Base-by-base conservation (phyloP, 352 stramenopile species). In the Globisporangium nodosum region DNA sequence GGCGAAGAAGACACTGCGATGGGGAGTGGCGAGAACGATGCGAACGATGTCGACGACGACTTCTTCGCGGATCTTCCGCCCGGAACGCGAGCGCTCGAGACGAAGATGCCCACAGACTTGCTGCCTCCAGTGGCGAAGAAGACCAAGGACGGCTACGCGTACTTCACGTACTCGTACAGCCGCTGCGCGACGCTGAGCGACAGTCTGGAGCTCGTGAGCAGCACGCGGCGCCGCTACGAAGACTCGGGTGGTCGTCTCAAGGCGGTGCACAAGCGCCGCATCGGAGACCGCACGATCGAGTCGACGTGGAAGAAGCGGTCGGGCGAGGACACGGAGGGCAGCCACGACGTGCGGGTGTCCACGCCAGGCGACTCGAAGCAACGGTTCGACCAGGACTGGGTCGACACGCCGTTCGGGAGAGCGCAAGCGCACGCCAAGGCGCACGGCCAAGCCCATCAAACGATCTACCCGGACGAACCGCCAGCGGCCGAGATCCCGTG, bases 111-210 rank as follows among this genome's bases (percentile, higher is more conserved):
- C 3, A 12, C 57, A 16, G 69, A 57, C 18, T 13, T 83, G 12
- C 48, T 56, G 33, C 69, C 71, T 2, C 75, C 73, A 2, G 24
- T 58, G 37, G 46, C 3, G n/a, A 30, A 62, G 42, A 74, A 75
- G 52, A 77, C 74, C 33, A 79, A 77, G 63, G 66, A 76, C 45
- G 69, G 66, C 37, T 78, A 75, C 18, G 59, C 72, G 24, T 90
- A 68, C 66, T 76, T 60, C 53, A 79, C 75, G 54, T 89, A 92
- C 64, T 73, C 79, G 47, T 90, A 87, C 70, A 88, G 66, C 60
- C 79, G 65, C 40, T 87, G 78, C 59, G 65, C 71, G 54, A 84
- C 75, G 5, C 58, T 76, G 30, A 74, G 85, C 50, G 78, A 87
- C 61, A 61, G 71, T 3, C 68, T 68, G 16, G 57, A 68, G 3